Base-by-base conservation (phyloP, 2,329 filamentous ascomycete genomes). In the Aschersonia sp. region DNA sequence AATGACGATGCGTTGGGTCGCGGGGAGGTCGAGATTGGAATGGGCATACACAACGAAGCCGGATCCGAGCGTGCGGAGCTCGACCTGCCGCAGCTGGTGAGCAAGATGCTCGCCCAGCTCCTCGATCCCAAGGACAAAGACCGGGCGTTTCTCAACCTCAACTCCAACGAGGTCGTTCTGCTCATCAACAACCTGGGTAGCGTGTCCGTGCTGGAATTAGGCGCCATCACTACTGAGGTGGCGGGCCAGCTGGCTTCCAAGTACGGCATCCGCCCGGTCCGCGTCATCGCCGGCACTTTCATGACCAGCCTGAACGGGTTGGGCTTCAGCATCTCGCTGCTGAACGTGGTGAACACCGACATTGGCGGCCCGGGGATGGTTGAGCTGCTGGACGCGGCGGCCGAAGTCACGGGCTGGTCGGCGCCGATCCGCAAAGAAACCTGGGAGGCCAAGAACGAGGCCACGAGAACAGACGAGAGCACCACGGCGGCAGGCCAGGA, bases 251-350 rank as follows among this genome's bases (percentile, higher is more conserved):
- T 87, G 43, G 68, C 67, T 39, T 63, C 64, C 44, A 68, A 64
- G 49, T 78, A 78, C 60, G 68, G 68, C 51, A 79, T 86, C 57
- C 71, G 67, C 35, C 82, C 83, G 1, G 75, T 78, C 12, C 70
- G 85, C 44, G 72, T 85, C 52, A 65, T 87, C 46, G 71, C 73
- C 45, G 84, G 84, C 32, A 84, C 82, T 0, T 87, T 79, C 62
- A 87, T 87, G 83, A 88, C 84, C 5, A 86, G 81, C 52, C 67
- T 89, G 50, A 87, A 88, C 59, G 83, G 82, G 0, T 68, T 83
- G 5, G 85, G 84, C 5, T 88, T 88, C 65, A 86, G 81, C 60
- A 78, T 87, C 54, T 76, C 78, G 6, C 62, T 89, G 35, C 69
- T 88, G 31, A 85, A 82, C 57, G 70, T 83, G 9, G 71, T 75